These are phyloP conservation scores for Amaranthus palmeri DNA, from an alignment of 148 eudicot species.

Conservation along the genomic window DNA sequence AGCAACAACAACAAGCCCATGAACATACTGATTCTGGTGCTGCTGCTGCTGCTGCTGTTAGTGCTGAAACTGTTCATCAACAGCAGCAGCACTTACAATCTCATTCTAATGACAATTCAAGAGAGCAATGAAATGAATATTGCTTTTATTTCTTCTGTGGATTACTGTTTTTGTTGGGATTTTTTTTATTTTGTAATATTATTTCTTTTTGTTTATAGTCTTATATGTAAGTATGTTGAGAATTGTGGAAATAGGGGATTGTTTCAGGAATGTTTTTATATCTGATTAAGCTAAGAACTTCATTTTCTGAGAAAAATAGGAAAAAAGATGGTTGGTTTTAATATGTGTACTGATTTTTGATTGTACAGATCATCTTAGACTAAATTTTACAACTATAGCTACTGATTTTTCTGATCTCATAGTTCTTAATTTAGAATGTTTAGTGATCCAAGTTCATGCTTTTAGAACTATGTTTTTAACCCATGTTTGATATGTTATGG, in stretches of 20 bases:
- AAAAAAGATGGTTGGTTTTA: constrained; percentile 18
- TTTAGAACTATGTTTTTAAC: constrained; percentile 5
- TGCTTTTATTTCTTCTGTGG: background rate
- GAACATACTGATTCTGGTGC: constrained; percentile 14
- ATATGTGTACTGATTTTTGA: background rate
- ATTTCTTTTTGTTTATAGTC: constrained; percentile 1
- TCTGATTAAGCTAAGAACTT: constrained; percentile 18
- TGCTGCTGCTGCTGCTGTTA: constrained; percentile 12
- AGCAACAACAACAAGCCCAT: constrained; percentile 18
- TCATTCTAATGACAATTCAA: constrained; percentile 58
- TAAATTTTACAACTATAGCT: constrained; percentile 14
- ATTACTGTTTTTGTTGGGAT: constrained; percentile 5
- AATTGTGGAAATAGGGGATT: constrained; percentile 17
- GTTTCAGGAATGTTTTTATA: constrained; percentile 25
- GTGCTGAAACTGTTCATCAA: constrained; percentile 33
- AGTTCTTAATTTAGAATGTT: background rate
- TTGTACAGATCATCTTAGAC: constrained; percentile 17
- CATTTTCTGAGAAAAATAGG: constrained; percentile 6
- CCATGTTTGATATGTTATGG: constrained; percentile 9
- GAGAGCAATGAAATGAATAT: constrained; percentile 36
- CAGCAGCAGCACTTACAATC: constrained; percentile 44
- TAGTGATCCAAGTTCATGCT: background rate
- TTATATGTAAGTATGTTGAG: constrained; percentile 14
- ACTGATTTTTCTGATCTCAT: background rate
- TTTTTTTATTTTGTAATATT: constrained; percentile 8